Conservation (phyloP, 805 yeast genomes). For the Lipomyces oligophaga region DNA sequence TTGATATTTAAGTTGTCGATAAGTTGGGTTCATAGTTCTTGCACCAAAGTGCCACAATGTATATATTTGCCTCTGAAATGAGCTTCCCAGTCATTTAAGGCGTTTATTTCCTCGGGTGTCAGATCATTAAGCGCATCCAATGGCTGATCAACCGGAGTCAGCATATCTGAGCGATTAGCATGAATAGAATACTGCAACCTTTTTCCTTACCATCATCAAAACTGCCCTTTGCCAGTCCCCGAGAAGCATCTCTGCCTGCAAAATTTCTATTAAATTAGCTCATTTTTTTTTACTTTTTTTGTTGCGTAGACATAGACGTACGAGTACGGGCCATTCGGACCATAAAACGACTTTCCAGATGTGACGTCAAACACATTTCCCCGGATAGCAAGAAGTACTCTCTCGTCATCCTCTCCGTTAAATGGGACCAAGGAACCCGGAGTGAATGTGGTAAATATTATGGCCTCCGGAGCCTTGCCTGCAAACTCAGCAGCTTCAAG, state of each 20-base stretch:
- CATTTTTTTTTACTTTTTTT: not conserved
- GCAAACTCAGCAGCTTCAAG: conserved; percentile 8
- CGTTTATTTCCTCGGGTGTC: conserved; percentile 53
- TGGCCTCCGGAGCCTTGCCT: conserved; percentile 25
- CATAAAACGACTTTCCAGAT: conserved; percentile 63
- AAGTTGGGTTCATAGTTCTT: conserved; percentile 7
- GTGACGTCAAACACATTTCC: conserved; percentile 79
- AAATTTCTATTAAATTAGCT: conserved; percentile 41
- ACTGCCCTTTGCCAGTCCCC: conserved; percentile 71
- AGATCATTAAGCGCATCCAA: conserved; percentile 69
- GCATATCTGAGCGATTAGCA: conserved; percentile 39
- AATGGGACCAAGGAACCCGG: conserved; percentile 68
- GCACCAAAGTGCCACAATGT: conserved; percentile 65
- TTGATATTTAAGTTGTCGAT: not conserved
- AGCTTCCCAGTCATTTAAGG: conserved; percentile 79
- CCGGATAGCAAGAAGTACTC: conserved; percentile 67
- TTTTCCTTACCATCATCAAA: conserved; percentile 34
- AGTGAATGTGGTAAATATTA: conserved; percentile 51
- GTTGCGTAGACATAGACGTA: not conserved
- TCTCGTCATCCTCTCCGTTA: conserved; percentile 48
- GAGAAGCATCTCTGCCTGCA: conserved; percentile 72
- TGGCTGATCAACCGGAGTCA: conserved; percentile 70
- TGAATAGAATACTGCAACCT: not conserved
- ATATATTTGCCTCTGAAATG: conserved; percentile 81
- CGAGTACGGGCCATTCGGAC: conserved; percentile 69